A percentile compares a stretch with the other conserved stretches of the same genome.
Conservation (phyloP, 2,329 filamentous ascomycete species). For the Chrysoporthe austroafricana region DNA sequence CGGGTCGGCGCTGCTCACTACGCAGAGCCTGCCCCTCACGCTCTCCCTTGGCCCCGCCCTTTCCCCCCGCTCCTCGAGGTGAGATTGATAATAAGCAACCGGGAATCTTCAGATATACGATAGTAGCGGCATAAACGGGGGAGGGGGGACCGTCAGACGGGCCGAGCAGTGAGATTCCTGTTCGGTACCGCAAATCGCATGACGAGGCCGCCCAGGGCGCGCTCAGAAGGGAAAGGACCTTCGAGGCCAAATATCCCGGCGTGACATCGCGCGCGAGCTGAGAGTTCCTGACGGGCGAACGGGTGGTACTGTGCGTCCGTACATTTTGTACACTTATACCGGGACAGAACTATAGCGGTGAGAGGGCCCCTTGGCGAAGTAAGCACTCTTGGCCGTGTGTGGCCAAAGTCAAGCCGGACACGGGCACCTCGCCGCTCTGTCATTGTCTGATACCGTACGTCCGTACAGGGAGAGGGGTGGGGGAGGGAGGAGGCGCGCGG, state of each 20-base stretch:
- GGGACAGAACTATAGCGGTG: background rate
- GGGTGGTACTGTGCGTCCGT: background rate
- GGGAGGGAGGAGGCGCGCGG: no score
- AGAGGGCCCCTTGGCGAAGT: background rate
- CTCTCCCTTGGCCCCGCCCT: background rate
- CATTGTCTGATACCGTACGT: no score
- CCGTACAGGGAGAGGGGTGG: no score
- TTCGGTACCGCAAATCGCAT: background rate
- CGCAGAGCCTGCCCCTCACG: background rate
- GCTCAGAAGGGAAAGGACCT: constrained; percentile 7
- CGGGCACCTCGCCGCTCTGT: no score
- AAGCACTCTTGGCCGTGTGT: background rate
- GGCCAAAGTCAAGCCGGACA: no score
- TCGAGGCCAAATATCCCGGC: background rate
- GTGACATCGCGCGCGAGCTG: constrained; percentile 5
- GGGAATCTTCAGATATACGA: background rate
- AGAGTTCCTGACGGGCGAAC: background rate
- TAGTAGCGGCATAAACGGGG: background rate
- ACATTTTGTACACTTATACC: background rate
- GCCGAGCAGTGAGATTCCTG: constrained; percentile 3
- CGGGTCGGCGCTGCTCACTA: background rate
- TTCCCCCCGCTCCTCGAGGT: background rate
- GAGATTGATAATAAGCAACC: constrained; percentile 1
- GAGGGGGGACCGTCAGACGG: background rate
- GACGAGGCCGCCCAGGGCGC: background rate